phyloP scores from a whole-genome alignment of 2,329 filamentous ascomycete species.

The Geosmithia putterillii region DNA sequence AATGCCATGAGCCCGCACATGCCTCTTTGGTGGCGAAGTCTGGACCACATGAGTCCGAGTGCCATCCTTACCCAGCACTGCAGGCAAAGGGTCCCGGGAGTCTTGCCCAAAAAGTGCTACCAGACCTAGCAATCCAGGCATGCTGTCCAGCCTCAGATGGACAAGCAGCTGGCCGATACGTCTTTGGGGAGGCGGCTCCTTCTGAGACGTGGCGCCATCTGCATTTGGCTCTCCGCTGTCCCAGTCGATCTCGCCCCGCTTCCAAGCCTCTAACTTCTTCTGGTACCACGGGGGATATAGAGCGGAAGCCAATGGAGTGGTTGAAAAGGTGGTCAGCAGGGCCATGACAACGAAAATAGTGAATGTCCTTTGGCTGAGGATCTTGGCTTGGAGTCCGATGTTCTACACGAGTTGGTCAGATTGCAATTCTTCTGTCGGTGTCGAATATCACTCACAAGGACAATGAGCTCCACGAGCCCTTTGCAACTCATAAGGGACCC shows the following conservation, averaged over 20 bases:
- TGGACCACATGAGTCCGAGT: constrained; percentile 6
- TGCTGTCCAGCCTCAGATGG: constrained; percentile 15
- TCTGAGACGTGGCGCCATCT: background rate
- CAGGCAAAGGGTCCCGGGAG: constrained; percentile 12
- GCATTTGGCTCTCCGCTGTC: constrained; percentile 25
- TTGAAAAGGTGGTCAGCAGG: constrained; percentile 71
- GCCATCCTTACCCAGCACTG: constrained; percentile 7
- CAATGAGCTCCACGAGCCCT: constrained; percentile 86
- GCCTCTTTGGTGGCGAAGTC: background rate
- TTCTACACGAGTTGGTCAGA: constrained; percentile 24
- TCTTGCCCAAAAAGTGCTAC: constrained; percentile 54
- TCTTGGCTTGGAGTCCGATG: constrained; percentile 71
- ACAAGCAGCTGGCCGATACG: constrained; percentile 4
- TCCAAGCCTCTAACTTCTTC: constrained; percentile 42
- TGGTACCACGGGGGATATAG: constrained; percentile 60
- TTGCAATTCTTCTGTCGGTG: background rate
- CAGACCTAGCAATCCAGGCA: constrained; percentile 15
- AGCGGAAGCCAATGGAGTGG: constrained; percentile 60
- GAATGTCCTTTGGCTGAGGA: constrained; percentile 70
- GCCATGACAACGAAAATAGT: constrained; percentile 96
- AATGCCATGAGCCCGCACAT: constrained; percentile 69
- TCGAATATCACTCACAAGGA: constrained; percentile 48
- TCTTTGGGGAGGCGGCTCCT: background rate
- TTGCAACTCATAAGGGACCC: constrained; percentile 82
- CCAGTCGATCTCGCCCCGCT: constrained; percentile 85